Evolutionary conservation across 352 stramenopile genomes (phyloP).

Genomic region (Pythium grandisporangium): DNA sequence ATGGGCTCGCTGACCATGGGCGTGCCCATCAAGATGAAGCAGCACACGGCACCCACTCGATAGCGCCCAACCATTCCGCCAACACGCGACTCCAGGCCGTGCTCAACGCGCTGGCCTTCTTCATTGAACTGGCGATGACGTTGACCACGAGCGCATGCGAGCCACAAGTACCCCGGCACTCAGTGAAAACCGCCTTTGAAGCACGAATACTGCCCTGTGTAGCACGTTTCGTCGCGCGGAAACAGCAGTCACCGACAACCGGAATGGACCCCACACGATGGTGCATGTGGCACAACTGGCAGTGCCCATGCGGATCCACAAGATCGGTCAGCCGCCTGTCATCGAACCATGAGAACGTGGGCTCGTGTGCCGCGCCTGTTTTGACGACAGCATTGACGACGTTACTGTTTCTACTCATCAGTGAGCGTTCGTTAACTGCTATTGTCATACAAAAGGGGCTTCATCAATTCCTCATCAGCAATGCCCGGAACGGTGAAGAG

Average conservation of each 20-base stretch:
- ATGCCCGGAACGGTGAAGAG: no score
- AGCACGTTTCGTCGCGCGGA: conserved; percentile 11
- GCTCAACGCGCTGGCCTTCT: conserved; percentile 6
- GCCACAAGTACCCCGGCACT: no score
- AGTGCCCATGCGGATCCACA: not conserved
- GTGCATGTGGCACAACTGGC: conserved; percentile 3
- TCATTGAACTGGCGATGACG: conserved; percentile 4
- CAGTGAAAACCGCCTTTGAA: conserved; percentile 10
- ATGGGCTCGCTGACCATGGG: conserved; percentile 3
- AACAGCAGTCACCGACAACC: no score
- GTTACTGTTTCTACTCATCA: conserved; percentile 32
- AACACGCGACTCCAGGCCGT: not conserved
- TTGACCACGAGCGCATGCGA: conserved; percentile 4
- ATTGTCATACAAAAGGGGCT: conserved; percentile 31
- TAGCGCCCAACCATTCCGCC: not conserved
- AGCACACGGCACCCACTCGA: no score
- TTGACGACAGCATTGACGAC: conserved; percentile 11
- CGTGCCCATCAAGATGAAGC: not conserved
- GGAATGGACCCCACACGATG: not conserved
- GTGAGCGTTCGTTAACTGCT: conserved; percentile 16
- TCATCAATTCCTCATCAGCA: conserved; percentile 28
- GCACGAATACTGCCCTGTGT: conserved; percentile 12
- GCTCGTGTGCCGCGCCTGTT: not conserved
- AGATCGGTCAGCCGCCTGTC: no score
- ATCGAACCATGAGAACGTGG: not conserved